phyloP scores from a whole-genome alignment of 495 filamentous ascomycete genomes.

The Thermochaetoides thermophila region DNA sequence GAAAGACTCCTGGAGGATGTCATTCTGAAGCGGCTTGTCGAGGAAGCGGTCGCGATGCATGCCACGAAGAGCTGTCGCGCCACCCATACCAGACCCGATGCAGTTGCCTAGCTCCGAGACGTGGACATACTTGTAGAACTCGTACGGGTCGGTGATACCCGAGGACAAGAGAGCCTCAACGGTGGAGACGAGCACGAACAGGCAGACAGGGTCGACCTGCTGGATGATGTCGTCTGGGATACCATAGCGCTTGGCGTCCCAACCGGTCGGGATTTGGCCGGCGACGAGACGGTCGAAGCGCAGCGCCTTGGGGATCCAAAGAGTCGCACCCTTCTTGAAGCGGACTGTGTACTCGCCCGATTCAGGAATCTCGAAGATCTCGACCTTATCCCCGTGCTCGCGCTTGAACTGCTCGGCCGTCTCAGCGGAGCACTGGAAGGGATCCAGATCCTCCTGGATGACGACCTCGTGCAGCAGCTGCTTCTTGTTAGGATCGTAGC shows the following conservation, averaged over 20 bases:
- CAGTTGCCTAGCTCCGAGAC: conserved; percentile 97
- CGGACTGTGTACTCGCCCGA: conserved; percentile 89
- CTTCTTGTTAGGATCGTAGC: conserved; percentile 97
- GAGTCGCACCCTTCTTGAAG: conserved; percentile 81
- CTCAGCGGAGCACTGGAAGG: conserved; percentile 94
- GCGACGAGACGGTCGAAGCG: conserved; percentile 94
- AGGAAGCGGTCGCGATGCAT: conserved; percentile 98
- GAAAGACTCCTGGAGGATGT: conserved; percentile 98
- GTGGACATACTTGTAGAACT: conserved; percentile 99
- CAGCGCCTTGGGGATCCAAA: conserved; percentile 92
- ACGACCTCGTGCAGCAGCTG: conserved; percentile 95
- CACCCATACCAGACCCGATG: conserved; percentile 93
- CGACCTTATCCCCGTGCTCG: conserved; percentile 92
- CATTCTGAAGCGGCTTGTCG: conserved; percentile 96
- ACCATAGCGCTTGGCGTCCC: conserved; percentile 90
- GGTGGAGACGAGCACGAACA: conserved; percentile 87
- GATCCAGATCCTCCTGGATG: conserved; percentile 89
- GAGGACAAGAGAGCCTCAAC: conserved; percentile 79
- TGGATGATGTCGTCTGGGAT: conserved; percentile 94
- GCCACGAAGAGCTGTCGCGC: conserved; percentile 75
- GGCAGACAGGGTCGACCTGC: conserved; percentile 90
- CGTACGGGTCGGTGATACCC: conserved; percentile 98
- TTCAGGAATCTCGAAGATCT: conserved; percentile 91
- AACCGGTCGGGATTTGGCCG: conserved; percentile 91
- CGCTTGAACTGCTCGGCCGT: conserved; percentile 94